Base-by-base conservation (phyloP, 768 basidiomycete species). In the Trichaptum fuscoviolaceum region DNA sequence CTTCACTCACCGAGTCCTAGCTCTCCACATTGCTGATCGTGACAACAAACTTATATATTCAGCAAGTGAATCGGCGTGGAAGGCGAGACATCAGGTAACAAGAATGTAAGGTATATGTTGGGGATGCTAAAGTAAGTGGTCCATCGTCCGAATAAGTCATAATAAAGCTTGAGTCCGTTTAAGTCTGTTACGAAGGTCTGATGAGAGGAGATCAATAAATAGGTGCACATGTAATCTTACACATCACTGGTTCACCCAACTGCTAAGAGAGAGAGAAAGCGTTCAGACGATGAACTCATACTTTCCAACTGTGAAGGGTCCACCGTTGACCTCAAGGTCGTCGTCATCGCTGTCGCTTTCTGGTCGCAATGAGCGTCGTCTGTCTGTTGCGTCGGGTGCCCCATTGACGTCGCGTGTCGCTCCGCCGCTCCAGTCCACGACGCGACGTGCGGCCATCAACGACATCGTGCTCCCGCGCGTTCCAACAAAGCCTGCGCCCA, bases 401-500 rank as follows among this genome's bases (percentile, higher is more conserved):
- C 88, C 91, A 73, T 81, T 83, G 4, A 88, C 78, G 26, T 77
- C 80, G 65, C 83, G 78, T 17, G 75, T 77, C 6, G 80, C 79
- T 35, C 88, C 90, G 63, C 81, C 80, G 2, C 80, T 75, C 91
- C 91, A 92, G 25, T 87, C 83, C 70, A 86, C 77, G 26, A 88
- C 88, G 25, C 91, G 80, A n/a, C 87, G 82, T 23, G 80, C 80
- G 7, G 90, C 88, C 30, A 92, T 69, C 59, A 85, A 77, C 1
- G 87, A 86, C 85, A 91, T 90, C 5, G 91, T 92, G 35, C 89
- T 91, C 57, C 79, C 71, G 69, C 88, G 83, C 1, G 89, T 91
- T 8, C 90, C 91, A 17, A 93, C 84, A 71, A 92, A 88, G 1
- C 89, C 91, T 9, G 79, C 73, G 24, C 86, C 90, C 57, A 76